A percentile compares a stretch with the other conserved stretches of the same genome.
Conservation (phyloP, 768 basidiomycete genomes). For the Leucosporidium scottii region DNA sequence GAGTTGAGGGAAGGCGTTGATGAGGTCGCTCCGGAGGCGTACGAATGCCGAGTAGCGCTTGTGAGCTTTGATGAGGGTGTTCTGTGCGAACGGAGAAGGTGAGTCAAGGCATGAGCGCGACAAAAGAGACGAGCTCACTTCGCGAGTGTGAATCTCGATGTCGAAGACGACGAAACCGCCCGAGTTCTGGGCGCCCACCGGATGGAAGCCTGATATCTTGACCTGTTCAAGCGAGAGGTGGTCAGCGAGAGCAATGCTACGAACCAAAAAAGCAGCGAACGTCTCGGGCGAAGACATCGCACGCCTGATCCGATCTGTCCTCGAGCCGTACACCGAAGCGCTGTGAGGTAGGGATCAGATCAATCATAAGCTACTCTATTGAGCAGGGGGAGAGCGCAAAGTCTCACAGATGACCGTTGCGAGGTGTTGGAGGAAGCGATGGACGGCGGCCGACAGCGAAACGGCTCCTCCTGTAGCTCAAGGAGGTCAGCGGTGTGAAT, state of each 20-base stretch:
- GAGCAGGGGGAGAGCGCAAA: not conserved
- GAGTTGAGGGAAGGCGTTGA: conserved; percentile 16
- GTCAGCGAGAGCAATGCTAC: too few species aligned
- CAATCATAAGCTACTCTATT: not conserved
- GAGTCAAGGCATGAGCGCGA: not conserved
- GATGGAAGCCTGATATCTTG: conserved; percentile 12
- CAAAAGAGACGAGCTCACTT: conserved; percentile 3
- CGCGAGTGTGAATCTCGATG: conserved; percentile 23
- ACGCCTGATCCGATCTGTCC: conserved; percentile 18
- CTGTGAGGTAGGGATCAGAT: not conserved
- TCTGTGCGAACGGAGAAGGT: conserved; percentile 8
- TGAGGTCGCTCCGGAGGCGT: conserved; percentile 28
- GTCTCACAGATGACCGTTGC: conserved; percentile 15
- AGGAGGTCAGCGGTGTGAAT: too few species aligned
- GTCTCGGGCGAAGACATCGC: conserved; percentile 20
- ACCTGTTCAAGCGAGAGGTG: not conserved
- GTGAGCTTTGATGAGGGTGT: conserved; percentile 20
- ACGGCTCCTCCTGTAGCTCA: conserved; percentile 19
- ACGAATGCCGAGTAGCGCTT: conserved; percentile 38
- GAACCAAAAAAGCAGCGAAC: not conserved
- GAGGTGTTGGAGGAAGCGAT: conserved; percentile 24
- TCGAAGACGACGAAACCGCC: conserved; percentile 33
- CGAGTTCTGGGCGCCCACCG: conserved; percentile 14
- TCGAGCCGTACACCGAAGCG: conserved; percentile 23
- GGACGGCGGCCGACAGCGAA: conserved; percentile 21